These are phyloP conservation scores for Solanum virginianum DNA, from an alignment of 257 asterid species.

Conservation along the genomic window DNA sequence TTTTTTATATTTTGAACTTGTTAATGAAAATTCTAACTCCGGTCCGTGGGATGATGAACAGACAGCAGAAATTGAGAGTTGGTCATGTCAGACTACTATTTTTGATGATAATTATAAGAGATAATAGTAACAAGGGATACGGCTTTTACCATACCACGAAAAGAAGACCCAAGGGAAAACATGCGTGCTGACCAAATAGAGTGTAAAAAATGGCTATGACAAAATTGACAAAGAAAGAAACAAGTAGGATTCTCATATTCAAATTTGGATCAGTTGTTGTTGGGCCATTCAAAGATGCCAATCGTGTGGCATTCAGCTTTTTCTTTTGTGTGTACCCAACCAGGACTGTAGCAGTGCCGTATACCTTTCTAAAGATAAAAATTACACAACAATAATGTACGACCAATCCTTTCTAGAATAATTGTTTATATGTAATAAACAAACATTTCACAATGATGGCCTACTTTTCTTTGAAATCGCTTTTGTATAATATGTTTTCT, in stretches of 20 bases:
- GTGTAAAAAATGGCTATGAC: background rate
- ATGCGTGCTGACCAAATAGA: conserved; percentile 16
- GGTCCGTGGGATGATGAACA: conserved; percentile 5
- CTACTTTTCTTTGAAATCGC: background rate
- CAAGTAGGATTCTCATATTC: conserved; percentile 4
- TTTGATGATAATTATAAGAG: background rate
- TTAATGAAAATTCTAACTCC: background rate
- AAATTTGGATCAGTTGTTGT: background rate
- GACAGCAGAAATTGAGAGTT: conserved; percentile 3
- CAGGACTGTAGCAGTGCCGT: background rate
- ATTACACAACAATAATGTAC: background rate
- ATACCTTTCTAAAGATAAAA: background rate
- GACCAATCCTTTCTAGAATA: background rate
- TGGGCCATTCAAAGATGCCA: conserved; percentile 37
- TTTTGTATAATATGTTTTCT: background rate
- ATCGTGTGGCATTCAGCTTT: conserved; percentile 37
- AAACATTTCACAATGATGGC: background rate
- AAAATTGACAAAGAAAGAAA: background rate
- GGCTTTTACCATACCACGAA: conserved; percentile 30
- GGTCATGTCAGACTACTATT: background rate
- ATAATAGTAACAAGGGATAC: conserved; percentile 3
- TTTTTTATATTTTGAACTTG: no score
- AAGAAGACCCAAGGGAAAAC: background rate
- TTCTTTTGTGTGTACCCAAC: background rate
- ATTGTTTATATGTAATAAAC: background rate